Percentiles rank a stretch among this genome's conserved stretches.
Evolutionary conservation across 805 yeast genomes (phyloP).

Genomic region (Metschnikowia anglica): DNA sequence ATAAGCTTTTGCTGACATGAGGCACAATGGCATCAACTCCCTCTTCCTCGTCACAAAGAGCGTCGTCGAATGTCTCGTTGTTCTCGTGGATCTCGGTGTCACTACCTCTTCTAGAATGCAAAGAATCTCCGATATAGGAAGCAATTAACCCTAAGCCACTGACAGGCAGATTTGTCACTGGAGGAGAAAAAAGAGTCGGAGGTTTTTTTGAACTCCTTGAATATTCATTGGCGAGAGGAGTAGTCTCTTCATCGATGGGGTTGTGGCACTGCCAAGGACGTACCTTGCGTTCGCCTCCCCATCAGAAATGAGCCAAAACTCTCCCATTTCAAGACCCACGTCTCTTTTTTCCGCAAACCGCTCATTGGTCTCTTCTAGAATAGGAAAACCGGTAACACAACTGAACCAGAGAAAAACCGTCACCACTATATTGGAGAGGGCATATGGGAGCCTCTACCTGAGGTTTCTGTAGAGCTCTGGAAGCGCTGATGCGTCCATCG

Average conservation of each 20-base stretch:
- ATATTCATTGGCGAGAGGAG: conserved; percentile 4
- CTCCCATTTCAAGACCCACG: conserved; percentile 47
- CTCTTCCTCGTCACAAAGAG: conserved; percentile 5
- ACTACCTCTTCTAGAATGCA: not conserved
- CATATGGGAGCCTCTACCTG: conserved; percentile 46
- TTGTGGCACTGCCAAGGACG: conserved; percentile 24
- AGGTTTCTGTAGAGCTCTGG: conserved; percentile 23
- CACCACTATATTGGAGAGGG: conserved; percentile 52
- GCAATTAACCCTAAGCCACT: conserved; percentile 2
- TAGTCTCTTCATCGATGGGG: conserved; percentile 8
- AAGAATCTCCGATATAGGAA: conserved; percentile 1
- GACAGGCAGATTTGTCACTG: not conserved
- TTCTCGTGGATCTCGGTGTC: not conserved
- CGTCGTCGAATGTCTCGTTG: not conserved
- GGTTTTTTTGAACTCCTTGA: not conserved
- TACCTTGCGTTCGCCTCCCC: conserved; percentile 22
- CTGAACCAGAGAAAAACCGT: conserved; percentile 37
- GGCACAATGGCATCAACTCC: conserved; percentile 12
- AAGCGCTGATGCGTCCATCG: not conserved
- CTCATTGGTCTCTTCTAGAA: conserved; percentile 55
- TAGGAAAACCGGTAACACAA: conserved; percentile 41
- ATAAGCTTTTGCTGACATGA: conserved; percentile 9
- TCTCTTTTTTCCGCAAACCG: conserved; percentile 40
- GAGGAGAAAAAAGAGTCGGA: conserved; percentile 1
- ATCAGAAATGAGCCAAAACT: conserved; percentile 20